Conservation (phyloP, 2,329 filamentous ascomycete species). For the Penicillium sp. region DNA sequence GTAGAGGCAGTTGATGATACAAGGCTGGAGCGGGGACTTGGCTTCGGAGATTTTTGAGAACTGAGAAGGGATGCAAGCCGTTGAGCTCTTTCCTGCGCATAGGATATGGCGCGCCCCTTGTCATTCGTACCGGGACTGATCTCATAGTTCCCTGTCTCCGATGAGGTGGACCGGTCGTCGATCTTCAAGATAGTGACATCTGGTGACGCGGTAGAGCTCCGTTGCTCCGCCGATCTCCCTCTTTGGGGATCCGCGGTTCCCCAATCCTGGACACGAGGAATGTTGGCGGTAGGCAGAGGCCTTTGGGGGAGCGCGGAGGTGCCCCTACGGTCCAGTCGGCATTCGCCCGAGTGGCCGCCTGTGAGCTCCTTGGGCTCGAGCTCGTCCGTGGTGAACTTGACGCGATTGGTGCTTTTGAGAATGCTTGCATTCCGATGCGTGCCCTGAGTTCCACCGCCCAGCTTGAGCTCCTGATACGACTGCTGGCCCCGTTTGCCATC, state of each 20-base stretch:
- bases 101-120: slow-evolving; percentile 36
- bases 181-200: slow-evolving; percentile 30
- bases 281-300: slow-evolving; percentile 36
- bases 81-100: slow-evolving; percentile 36
- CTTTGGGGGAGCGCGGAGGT: slow-evolving; percentile 28
- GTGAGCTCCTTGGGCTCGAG: slow-evolving; percentile 19
- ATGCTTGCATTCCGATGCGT: slow-evolving; percentile 40
- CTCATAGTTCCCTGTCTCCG: slow-evolving; percentile 27
- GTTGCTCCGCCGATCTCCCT: slow-evolving; percentile 25
- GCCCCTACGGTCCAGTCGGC: slow-evolving; percentile 32
- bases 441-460: slow-evolving; percentile 29
- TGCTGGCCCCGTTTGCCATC: slow-evolving; percentile 22
- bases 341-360: slow-evolving; percentile 26
- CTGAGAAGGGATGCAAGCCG: slow-evolving; percentile 34
- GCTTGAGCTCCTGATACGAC: slow-evolving; percentile 8
- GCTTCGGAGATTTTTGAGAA: slow-evolving; percentile 30
- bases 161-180: slow-evolving; percentile 25
- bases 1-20: slow-evolving; percentile 31
- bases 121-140: slow-evolving; percentile 27
- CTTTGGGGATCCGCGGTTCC: slow-evolving; percentile 21
- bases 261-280: slow-evolving; percentile 34
- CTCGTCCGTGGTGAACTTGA: slow-evolving; percentile 32
- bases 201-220: slow-evolving; percentile 27
- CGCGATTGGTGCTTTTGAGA: slow-evolving; percentile 35
- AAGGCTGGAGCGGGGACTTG: slow-evolving; percentile 28